Evolutionary conservation across 768 basidiomycete species (phyloP).

Genomic region (Termitomyces sp.): DNA sequence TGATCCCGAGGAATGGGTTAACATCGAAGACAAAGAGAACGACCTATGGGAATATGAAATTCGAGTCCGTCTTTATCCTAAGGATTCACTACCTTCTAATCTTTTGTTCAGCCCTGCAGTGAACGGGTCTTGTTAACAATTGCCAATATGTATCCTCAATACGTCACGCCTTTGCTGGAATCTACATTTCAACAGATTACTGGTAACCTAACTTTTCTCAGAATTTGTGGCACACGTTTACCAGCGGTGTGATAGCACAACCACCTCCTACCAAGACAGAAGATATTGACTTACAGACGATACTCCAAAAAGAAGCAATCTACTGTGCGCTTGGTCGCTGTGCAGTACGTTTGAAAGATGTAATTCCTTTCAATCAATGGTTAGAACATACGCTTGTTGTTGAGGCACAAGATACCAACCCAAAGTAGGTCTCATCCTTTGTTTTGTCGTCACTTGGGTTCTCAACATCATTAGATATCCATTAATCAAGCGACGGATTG

Average conservation of each 20-base stretch:
- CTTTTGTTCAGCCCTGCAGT: conserved; percentile 66
- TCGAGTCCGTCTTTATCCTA: conserved; percentile 45
- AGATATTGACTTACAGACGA: conserved; percentile 40
- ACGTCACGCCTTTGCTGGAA: conserved; percentile 62
- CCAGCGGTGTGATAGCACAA: conserved; percentile 26
- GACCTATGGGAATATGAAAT: conserved; percentile 94
- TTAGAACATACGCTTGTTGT: conserved; percentile 49
- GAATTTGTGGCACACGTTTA: not conserved
- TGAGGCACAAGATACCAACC: conserved; percentile 56
- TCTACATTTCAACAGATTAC: conserved; percentile 54
- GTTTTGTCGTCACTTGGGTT: conserved; percentile 2
- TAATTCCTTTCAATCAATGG: conserved; percentile 69
- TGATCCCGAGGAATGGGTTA: conserved; percentile 95
- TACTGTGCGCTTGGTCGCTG: conserved; percentile 91
- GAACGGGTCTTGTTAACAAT: conserved; percentile 88
- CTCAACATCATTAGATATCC: conserved; percentile 53
- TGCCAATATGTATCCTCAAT: conserved; percentile 60
- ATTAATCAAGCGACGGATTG: conserved; percentile 90
- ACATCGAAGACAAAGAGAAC: conserved; percentile 81
- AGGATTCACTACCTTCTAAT: not conserved
- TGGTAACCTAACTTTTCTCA: conserved; percentile 33
- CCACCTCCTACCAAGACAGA: conserved; percentile 14
- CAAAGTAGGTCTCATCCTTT: conserved; percentile 37
- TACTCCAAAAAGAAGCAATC: conserved; percentile 79
- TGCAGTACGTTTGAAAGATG: conserved; percentile 51